phyloP scores from a whole-genome alignment of 2,329 filamentous ascomycete species.

The Byssochlamys sp. region DNA sequence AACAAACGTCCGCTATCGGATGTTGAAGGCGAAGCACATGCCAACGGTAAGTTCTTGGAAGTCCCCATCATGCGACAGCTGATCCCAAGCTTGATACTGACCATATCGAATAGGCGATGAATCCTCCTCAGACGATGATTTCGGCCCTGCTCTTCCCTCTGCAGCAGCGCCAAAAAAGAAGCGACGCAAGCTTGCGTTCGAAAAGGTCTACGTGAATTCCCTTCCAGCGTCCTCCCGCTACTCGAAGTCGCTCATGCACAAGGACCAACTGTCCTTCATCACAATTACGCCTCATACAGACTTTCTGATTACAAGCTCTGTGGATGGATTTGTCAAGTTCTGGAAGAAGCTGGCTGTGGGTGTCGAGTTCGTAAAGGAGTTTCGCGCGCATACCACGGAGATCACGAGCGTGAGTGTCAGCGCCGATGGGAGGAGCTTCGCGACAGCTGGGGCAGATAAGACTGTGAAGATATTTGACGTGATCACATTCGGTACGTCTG shows the following conservation, averaged over 20 bases:
- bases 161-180: slow-evolving; percentile 77
- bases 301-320: slow-evolving; percentile 86
- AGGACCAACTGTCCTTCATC: slow-evolving; percentile 80
- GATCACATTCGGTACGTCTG: slow-evolving; percentile 60
- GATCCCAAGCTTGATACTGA: neutral
- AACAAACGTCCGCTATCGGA: slow-evolving; percentile 51
- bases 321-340: slow-evolving; percentile 96
- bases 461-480: slow-evolving; percentile 51
- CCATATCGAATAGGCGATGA: neutral
- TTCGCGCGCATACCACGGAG: slow-evolving; percentile 77
- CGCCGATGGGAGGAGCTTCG: slow-evolving; percentile 84
- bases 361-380: slow-evolving; percentile 97
- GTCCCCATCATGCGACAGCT: slow-evolving; percentile 6
- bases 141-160: slow-evolving; percentile 82
- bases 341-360: slow-evolving; percentile 92
- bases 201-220: slow-evolving; percentile 87
- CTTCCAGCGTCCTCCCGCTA: slow-evolving; percentile 74
- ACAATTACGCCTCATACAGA: slow-evolving; percentile 85
- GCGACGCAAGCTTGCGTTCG: slow-evolving; percentile 78
- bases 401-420: slow-evolving; percentile 77
- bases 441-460: slow-evolving; percentile 60
- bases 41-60: slow-evolving; percentile 19
- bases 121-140: slow-evolving; percentile 74
- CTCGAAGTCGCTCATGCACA: slow-evolving; percentile 96
- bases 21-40: slow-evolving; percentile 37